Evolutionary conservation across 345 rosid species (phyloP).

Genomic region (Arabidopsis suecica): DNA sequence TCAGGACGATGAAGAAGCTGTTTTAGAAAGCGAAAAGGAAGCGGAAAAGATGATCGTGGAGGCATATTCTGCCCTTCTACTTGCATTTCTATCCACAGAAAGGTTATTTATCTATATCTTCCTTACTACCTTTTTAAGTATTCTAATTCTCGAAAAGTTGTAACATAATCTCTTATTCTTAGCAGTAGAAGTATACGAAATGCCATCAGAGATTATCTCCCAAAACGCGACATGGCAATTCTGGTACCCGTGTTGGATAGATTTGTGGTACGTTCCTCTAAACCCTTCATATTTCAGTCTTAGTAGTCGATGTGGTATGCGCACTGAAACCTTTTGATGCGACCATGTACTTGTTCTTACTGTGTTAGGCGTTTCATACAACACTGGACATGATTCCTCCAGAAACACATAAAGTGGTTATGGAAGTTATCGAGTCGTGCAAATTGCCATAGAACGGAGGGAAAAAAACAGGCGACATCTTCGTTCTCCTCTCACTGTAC

Average conservation of each 20-base stretch:
- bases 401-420: conserved; percentile 84
- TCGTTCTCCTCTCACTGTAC: conserved; percentile 44
- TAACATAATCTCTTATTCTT: conserved; percentile 30
- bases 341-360: not conserved
- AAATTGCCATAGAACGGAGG: conserved; percentile 51
- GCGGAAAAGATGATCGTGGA: conserved; percentile 95
- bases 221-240: conserved; percentile 60
- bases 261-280: conserved; percentile 75
- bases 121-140: not conserved
- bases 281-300: conserved; percentile 9
- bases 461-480: conserved; percentile 16
- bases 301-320: not conserved
- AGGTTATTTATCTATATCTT: conserved; percentile 51
- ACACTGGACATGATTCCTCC: conserved; percentile 82
- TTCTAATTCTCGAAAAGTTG: not conserved
- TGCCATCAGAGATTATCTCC: conserved; percentile 72
- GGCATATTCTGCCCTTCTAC: conserved; percentile 87
- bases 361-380: conserved; percentile 72
- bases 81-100: conserved; percentile 89
- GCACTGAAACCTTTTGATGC: not conserved
- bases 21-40: conserved; percentile 89
- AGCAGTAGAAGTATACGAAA: conserved; percentile 70
- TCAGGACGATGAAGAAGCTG: conserved; percentile 70
- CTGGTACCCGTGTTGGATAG: conserved; percentile 90
- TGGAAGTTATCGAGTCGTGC: conserved; percentile 85